Percentiles rank a stretch among this genome's conserved stretches.
phyloP scores from a whole-genome alignment of 2,329 filamentous ascomycete genomes.

The Colletotrichum tanaceti region DNA sequence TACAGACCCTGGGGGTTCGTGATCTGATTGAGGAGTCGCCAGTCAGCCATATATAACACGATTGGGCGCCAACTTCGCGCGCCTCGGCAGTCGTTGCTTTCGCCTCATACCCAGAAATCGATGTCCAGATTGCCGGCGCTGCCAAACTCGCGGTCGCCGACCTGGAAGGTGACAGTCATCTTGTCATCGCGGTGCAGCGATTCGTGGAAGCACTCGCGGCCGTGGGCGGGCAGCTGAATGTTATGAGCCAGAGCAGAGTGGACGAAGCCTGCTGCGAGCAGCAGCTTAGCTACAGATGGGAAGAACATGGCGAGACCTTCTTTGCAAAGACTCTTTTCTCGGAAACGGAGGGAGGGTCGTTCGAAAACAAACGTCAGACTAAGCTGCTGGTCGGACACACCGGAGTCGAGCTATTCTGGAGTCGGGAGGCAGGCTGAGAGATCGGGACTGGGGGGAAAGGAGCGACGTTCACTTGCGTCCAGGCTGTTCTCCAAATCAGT shows the following conservation, averaged over 20 bases:
- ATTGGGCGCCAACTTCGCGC: neutral
- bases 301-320: slow-evolving; percentile 54
- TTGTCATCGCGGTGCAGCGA: slow-evolving; percentile 90
- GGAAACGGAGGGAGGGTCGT: slow-evolving; percentile 11
- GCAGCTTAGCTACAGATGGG: slow-evolving; percentile 57
- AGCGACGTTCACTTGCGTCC: slow-evolving; percentile 40
- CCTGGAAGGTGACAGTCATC: slow-evolving; percentile 99
- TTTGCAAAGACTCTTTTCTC: slow-evolving; percentile 33
- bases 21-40: slow-evolving; percentile 64
- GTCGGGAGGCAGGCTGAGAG: slow-evolving; percentile 25
- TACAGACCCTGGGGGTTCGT: slow-evolving; percentile 80
- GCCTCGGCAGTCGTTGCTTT: neutral
- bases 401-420: slow-evolving; percentile 20
- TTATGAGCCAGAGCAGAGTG: slow-evolving; percentile 84
- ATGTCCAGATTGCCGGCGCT: slow-evolving; percentile 94
- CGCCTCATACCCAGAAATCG: slow-evolving; percentile 87
- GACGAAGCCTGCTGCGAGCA: slow-evolving; percentile 56
- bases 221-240: slow-evolving; percentile 93
- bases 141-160: slow-evolving; percentile 95
- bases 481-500: slow-evolving; percentile 40
- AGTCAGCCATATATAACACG: slow-evolving; percentile 35
- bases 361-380: slow-evolving; percentile 20
- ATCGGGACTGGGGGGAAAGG: slow-evolving; percentile 26
- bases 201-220: slow-evolving; percentile 98
- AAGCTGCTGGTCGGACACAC: slow-evolving; percentile 14